Evolutionary conservation across 495 filamentous ascomycete species (phyloP).

Genomic region (Gamarada debralockiae): DNA sequence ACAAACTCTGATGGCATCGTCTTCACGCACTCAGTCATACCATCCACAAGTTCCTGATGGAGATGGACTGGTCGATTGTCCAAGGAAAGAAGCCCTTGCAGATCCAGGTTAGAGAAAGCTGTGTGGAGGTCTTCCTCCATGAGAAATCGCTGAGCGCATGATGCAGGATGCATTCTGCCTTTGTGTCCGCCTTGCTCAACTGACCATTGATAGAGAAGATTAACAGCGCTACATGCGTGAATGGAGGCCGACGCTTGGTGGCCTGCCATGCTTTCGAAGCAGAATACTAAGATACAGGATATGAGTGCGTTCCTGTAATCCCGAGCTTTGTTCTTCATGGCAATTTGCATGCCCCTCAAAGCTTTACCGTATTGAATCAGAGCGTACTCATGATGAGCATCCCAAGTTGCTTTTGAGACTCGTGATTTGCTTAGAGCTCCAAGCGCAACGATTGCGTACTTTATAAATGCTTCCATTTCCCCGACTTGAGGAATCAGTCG

Average conservation of each 20-base stretch:
- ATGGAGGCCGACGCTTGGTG: background rate
- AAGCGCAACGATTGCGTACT: constrained; percentile 58
- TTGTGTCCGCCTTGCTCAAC: background rate
- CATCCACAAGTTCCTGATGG: background rate
- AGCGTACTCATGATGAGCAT: background rate
- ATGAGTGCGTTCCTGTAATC: background rate
- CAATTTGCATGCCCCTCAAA: background rate
- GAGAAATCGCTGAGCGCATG: too few relatives aligned
- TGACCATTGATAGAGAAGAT: background rate
- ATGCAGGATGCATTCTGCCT: background rate
- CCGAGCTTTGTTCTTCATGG: background rate
- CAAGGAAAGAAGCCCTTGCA: constrained; percentile 13
- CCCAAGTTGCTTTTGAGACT: background rate
- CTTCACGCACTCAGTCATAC: background rate
- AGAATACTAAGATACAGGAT: constrained; percentile 3
- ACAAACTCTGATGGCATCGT: constrained; percentile 11
- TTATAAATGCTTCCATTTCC: constrained; percentile 51
- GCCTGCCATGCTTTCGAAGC: constrained; percentile 1
- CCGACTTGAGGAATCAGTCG: constrained; percentile 51
- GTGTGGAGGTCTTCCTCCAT: constrained; percentile 6
- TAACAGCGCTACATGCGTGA: background rate
- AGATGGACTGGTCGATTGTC: constrained; percentile 1
- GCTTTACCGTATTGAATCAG: constrained; percentile 5
- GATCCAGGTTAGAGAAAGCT: constrained; percentile 7
- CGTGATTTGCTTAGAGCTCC: constrained; percentile 52